These are phyloP conservation scores for Podospora pseudoanserina DNA, from an alignment of 495 filamentous ascomycete species.

Conservation along the genomic window DNA sequence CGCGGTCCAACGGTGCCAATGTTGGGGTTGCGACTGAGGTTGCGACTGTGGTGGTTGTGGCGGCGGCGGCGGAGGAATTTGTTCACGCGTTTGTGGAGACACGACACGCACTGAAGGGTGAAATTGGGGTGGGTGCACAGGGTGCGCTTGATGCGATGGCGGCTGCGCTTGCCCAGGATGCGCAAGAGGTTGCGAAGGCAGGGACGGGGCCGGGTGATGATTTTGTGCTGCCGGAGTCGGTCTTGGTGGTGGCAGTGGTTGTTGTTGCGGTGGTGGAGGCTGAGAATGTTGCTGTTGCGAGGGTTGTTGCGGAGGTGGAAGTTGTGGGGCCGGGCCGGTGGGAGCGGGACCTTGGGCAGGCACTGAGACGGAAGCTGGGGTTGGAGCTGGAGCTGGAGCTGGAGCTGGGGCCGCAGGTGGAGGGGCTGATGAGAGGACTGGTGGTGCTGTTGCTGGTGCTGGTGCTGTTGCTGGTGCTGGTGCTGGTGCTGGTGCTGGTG, in stretches of 20 bases:
- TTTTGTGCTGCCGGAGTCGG: slow-evolving; percentile 2
- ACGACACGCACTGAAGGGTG: not conserved
- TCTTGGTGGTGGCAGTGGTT: not conserved
- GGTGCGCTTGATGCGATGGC: slow-evolving; percentile 2
- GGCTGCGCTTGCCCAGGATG: slow-evolving; percentile 7
- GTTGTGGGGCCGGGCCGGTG: slow-evolving; percentile 1
- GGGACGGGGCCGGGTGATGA: slow-evolving; percentile 6
- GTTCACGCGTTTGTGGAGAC: slow-evolving; percentile 12
- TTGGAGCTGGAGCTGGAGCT: slow-evolving; percentile 11
- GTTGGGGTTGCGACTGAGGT: slow-evolving; percentile 16
- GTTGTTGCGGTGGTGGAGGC: not conserved
- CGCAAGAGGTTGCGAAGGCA: slow-evolving; percentile 2
- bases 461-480: slow-evolving; percentile 10
- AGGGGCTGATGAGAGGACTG: slow-evolving; percentile 9
- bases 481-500: not conserved
- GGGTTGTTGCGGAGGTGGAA: not conserved
- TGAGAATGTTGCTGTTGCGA: not conserved
- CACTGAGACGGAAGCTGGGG: not conserved
- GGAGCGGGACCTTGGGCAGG: slow-evolving; percentile 1
- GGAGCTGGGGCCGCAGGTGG: slow-evolving; percentile 11
- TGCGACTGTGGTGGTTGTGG: not conserved
- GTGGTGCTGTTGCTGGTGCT: not conserved
- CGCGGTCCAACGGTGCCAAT: slow-evolving; percentile 2
- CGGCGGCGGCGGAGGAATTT: slow-evolving; percentile 8
- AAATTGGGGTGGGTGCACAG: not conserved